Conservation (phyloP, 305 asterid species). For the Ajuga reptans region DNA sequence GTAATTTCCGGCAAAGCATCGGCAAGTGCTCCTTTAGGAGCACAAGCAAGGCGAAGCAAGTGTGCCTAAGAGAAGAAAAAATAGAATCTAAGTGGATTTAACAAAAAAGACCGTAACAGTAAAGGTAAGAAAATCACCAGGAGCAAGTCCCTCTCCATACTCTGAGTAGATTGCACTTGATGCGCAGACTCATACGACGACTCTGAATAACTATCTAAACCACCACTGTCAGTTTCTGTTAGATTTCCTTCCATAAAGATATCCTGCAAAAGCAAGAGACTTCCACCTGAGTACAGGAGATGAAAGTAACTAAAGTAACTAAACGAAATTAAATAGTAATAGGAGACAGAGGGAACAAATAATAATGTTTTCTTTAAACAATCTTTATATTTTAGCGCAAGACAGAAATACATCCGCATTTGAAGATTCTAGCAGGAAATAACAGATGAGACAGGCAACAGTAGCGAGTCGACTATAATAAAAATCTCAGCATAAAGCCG, state of each 20-base stretch:
- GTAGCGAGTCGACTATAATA: neutral
- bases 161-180: conserved; percentile 44
- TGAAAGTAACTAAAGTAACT: conserved; percentile 12
- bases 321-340: neutral
- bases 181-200: conserved; percentile 33
- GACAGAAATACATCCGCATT: neutral
- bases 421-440: conserved; percentile 5
- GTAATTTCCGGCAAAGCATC: conserved; percentile 75
- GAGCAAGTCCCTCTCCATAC: conserved; percentile 60
- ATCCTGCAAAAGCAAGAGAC: conserved; percentile 37
- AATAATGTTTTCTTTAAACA: too few species aligned
- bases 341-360: neutral
- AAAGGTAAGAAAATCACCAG: conserved; percentile 46
- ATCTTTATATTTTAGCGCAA: neutral
- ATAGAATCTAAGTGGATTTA: conserved; percentile 14
- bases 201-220: conserved; percentile 41
- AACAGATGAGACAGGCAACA: neutral
- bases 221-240: conserved; percentile 39
- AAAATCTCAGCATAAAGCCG: neutral
- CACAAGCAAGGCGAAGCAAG: conserved; percentile 84
- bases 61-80: conserved; percentile 55
- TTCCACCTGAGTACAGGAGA: conserved; percentile 15
- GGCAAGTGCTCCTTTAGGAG: conserved; percentile 70
- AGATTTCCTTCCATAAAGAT: conserved; percentile 43
- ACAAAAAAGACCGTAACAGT: neutral